Conservation (phyloP, 129 eudicot species). For the Escallonia rubra region DNA sequence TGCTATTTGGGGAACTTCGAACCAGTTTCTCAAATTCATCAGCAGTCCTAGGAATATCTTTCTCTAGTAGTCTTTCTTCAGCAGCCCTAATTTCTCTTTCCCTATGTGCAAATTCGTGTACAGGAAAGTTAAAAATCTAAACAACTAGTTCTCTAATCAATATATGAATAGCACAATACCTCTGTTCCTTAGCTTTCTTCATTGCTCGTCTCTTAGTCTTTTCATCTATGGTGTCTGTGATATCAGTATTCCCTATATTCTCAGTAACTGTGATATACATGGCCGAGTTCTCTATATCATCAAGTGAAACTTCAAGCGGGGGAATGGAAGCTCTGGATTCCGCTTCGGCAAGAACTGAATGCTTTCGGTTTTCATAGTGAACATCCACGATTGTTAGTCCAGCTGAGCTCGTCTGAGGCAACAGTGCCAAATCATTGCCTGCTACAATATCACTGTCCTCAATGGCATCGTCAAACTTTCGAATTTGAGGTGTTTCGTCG, state of each 20-base stretch:
- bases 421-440: slow-evolving; percentile 12
- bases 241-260: slow-evolving; percentile 26
- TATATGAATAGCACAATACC: slow-evolving; percentile 23
- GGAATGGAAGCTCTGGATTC: slow-evolving; percentile 80
- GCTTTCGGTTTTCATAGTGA: slow-evolving; percentile 27
- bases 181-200: slow-evolving; percentile 72
- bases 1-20: slow-evolving; percentile 86
- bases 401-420: slow-evolving; percentile 4
- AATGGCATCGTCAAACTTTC: slow-evolving; percentile 26
- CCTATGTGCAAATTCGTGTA: slow-evolving; percentile 20
- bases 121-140: slow-evolving; percentile 1
- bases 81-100: slow-evolving; percentile 85
- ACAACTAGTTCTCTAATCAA: neutral
- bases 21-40: slow-evolving; percentile 86
- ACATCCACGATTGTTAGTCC: slow-evolving; percentile 7
- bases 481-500: slow-evolving; percentile 17
- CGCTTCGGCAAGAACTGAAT: slow-evolving; percentile 43
- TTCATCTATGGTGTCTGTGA: slow-evolving; percentile 27
- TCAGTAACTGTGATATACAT: slow-evolving; percentile 23
- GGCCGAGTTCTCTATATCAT: slow-evolving; percentile 51
- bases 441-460: slow-evolving; percentile 22
- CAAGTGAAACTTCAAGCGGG: slow-evolving; percentile 80
- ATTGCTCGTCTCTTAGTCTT: slow-evolving; percentile 43
- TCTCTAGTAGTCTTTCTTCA: slow-evolving; percentile 68
- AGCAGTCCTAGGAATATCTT: slow-evolving; percentile 62